Evolutionary conservation across 2,329 filamentous ascomycete genomes (phyloP).

Genomic region (Pseudocercospora cruenta): DNA sequence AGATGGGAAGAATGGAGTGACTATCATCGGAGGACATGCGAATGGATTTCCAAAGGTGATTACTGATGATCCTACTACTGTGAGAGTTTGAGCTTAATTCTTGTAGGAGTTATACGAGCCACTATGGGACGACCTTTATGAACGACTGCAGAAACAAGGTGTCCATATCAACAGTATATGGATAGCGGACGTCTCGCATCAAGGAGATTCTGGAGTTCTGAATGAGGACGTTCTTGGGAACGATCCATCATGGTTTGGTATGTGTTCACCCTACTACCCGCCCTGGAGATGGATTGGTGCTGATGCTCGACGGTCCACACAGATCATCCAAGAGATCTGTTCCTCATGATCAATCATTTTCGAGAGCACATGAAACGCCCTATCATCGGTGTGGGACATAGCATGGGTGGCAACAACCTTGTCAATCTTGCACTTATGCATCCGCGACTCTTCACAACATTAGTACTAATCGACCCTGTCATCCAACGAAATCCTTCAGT

Average conservation of each 20-base stretch:
- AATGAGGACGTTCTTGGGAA: conserved; percentile 23
- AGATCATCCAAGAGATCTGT: conserved; percentile 79
- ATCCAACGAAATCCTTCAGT: conserved; percentile 59
- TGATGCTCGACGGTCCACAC: conserved; percentile 36
- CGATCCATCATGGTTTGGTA: conserved; percentile 16
- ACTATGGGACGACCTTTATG: conserved; percentile 73
- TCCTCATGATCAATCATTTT: conserved; percentile 83
- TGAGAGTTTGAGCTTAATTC: conserved; percentile 5
- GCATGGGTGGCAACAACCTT: conserved; percentile 79
- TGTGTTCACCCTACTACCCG: not conserved
- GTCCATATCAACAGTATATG: conserved; percentile 79
- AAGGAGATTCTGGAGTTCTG: conserved; percentile 21
- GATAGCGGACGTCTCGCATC: conserved; percentile 60
- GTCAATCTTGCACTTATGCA: conserved; percentile 74
- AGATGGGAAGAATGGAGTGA: conserved; percentile 75
- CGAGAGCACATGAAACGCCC: conserved; percentile 78
- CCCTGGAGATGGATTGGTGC: not conserved
- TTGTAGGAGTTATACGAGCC: conserved; percentile 5
- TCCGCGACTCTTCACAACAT: conserved; percentile 74
- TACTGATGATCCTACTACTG: conserved; percentile 66
- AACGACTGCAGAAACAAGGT: conserved; percentile 63
- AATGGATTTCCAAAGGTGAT: conserved; percentile 92
- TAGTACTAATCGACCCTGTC: conserved; percentile 85
- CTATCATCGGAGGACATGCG: conserved; percentile 83
- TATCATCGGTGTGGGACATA: conserved; percentile 83